Conservation (phyloP, 2,329 filamentous ascomycete genomes). For the Botrytis squamosa region DNA sequence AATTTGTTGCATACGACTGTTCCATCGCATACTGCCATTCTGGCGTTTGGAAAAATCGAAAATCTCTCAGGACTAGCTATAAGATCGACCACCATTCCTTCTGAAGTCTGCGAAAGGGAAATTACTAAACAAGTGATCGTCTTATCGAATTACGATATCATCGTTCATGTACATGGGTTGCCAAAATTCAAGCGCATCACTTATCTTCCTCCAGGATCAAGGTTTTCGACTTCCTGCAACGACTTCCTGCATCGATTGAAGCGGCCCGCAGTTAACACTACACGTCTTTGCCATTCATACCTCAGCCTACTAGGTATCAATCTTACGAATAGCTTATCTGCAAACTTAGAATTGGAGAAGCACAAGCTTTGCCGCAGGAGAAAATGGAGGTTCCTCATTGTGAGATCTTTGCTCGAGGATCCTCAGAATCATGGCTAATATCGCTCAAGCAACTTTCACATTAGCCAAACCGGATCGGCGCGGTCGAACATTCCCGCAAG, state of each 20-base stretch:
- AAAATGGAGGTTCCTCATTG: conserved; percentile 21
- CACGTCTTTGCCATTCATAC: neutral
- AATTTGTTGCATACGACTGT: neutral
- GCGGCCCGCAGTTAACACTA: neutral
- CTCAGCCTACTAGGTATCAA: neutral
- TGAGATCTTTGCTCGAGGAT: neutral
- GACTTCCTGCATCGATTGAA: neutral
- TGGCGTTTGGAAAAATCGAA: neutral
- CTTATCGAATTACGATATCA: neutral
- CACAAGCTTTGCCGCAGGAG: conserved; percentile 18
- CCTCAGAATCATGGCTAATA: conserved; percentile 10
- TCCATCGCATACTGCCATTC: neutral
- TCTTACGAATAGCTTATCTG: neutral
- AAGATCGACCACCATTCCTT: neutral
- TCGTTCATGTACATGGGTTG: neutral
- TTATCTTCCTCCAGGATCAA: conserved; percentile 3
- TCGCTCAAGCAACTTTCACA: conserved; percentile 33
- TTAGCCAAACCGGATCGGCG: conserved; percentile 28
- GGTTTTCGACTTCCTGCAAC: conserved; percentile 6
- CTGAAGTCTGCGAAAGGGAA: neutral
- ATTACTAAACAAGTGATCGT: neutral
- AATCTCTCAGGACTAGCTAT: neutral
- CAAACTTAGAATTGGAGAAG: conserved; percentile 14
- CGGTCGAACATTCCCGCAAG: conserved; percentile 53
- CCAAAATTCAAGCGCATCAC: neutral